Evolutionary conservation across 306 rosid genomes (phyloP), one percentile per base, ranked within the genome.

Genomic region (Pterocarpus macrocarpus): DNA sequence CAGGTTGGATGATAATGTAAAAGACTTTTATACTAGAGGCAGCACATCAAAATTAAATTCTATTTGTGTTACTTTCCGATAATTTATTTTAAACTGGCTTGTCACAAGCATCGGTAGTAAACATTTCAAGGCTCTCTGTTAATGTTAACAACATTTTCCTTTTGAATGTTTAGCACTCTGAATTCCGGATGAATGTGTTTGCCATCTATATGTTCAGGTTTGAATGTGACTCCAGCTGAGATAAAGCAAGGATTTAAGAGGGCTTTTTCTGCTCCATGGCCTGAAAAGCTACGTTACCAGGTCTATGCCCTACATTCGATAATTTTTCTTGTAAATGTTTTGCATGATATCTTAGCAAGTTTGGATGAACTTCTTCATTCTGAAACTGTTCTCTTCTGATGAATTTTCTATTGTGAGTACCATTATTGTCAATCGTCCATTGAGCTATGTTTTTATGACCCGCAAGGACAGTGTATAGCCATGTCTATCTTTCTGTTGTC

Each of bases 251-350:
- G 97, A 41, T 95, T 95, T 80, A 91, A 62, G 83, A 89, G 94
- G 84, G 98, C 92, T 3, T 93, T 95, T 85, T 44, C 93, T 80
- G 94, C 94, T 85, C 85, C 94, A 0, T 95, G 97, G 98, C 94
- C 96, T 50, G 89, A 89, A 71, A 95, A 93, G 80, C 91, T 95
- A 15, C 95, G 99, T 12, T 95, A 95, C 89, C 90, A 89, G 97
- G 99, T 91, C 58, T 61, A 8, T 80, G 44, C 59, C 79, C 49
- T 59, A 33, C 78, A 69, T 57, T 56, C 50, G 69, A 55, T 69
- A 33, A 41, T 49, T 70, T 38, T 50, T 71, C 43, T 65, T 71
- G 39, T 59, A 43, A 53, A 64, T 62, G n/a, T 72, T 71, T 69
- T 41, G 45, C 63, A 17, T 50, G 58, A 64, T 67, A 45, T 66